Evolutionary conservation across 306 rosid species (phyloP), one percentile per base, ranked within the genome.

Genomic region (Erythrophleum fordii): DNA sequence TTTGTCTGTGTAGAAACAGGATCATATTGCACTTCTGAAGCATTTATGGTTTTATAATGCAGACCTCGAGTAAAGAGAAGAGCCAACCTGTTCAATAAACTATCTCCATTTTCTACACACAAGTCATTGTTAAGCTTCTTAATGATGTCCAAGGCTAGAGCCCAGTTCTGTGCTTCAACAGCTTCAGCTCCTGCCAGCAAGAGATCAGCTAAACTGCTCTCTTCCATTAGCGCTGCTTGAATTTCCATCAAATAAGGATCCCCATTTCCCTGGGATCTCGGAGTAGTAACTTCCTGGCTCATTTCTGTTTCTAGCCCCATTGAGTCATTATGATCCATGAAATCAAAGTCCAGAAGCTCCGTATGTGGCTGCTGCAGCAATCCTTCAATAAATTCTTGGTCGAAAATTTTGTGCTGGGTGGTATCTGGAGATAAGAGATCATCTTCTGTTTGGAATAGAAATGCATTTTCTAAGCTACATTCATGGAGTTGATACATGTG

Each of bases 151-250:
- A 81, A 84, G 81, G 86, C 90, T 31, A 89, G 80, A 31, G 39
- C 8, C 76, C 80, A 82, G 61, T 91, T 89, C 53, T 83, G 88
- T 46, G 89, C 83, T 83, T 89, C 90, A 81, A 89, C 87, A 56
- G 96, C 96, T 81, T 91, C 92, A 76, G 96, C 96, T 81, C 88
- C 93, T 62, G 78, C 77, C 78, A 89, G 55, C 74, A 91, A 77
- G n/a, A 91, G 90, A 87, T 91, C 91, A 53, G 60, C 83, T 69
- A 91, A 77, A 59, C 93, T 83, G 11, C 83, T 84, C 49, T 89
- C 90, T 79, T 89, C 88, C 93, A 87, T 91, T 73, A 87, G 62
- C 73, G 86, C 89, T 70, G 75, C 93, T 87, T 91, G 92, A 77
- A 89, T 83, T 69, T 76, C 81, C 76, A 72, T 83, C 74, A 81